Conservation (phyloP, 306 rosid species). For the Gastrolobium villosum region DNA sequence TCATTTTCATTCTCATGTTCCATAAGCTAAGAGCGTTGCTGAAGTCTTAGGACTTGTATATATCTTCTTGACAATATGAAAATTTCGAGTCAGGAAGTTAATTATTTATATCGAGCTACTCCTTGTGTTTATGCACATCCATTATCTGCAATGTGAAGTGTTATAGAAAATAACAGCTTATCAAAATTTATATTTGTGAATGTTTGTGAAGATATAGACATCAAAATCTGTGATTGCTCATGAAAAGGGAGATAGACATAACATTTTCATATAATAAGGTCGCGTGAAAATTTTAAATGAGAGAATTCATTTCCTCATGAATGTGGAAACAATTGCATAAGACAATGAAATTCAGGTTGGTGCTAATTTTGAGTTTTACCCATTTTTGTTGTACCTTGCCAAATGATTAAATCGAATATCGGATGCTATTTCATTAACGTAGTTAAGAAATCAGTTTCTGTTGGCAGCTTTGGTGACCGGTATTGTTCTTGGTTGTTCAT, state of each 20-base stretch:
- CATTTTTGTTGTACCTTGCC: background rate
- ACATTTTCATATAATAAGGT: too few relatives aligned
- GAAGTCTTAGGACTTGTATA: background rate
- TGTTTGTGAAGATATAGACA: too few relatives aligned
- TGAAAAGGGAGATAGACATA: too few relatives aligned
- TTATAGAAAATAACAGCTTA: background rate
- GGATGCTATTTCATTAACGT: conserved; percentile 6
- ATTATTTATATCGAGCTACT: conserved; percentile 23
- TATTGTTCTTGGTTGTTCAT: background rate
- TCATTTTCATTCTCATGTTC: conserved; percentile 35
- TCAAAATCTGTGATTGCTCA: too few relatives aligned
- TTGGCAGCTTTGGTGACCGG: background rate
- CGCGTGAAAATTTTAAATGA: too few relatives aligned
- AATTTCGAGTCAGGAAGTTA: conserved; percentile 27
- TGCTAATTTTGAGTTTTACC: background rate
- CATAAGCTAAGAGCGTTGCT: conserved; percentile 29
- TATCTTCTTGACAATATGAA: conserved; percentile 34
- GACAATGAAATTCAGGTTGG: background rate
- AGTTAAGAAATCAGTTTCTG: background rate
- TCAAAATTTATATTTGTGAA: too few relatives aligned
- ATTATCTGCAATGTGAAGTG: background rate
- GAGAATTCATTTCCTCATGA: background rate
- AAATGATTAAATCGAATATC: conserved; percentile 6
- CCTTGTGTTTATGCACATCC: conserved; percentile 9
- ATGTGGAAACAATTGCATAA: background rate